Evolutionary conservation across 169 alveolate genomes (phyloP).

Genomic region (Amoebophrya sp.): DNA sequence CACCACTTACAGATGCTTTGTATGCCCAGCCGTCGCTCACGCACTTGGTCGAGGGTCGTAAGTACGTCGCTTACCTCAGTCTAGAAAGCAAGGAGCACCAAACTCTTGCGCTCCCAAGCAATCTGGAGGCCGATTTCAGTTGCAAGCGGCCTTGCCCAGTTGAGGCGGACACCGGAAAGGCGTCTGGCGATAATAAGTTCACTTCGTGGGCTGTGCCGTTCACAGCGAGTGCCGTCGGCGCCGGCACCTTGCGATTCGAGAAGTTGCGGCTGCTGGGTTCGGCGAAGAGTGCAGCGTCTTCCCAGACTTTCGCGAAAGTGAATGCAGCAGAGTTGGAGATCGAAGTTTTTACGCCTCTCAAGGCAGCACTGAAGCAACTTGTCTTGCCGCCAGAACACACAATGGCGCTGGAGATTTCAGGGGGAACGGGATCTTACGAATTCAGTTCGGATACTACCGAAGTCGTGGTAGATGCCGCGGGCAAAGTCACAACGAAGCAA

Average conservation of each 20-base stretch:
- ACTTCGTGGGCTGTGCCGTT: neutral
- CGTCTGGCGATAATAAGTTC: no score
- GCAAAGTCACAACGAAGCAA: neutral
- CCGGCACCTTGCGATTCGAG: neutral
- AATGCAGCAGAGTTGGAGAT: neutral
- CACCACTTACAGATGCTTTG: no score
- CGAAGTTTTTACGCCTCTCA: neutral
- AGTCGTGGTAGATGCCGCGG: neutral
- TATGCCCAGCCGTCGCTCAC: neutral
- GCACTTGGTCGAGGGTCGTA: neutral
- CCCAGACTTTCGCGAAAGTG: neutral
- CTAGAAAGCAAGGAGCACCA: neutral
- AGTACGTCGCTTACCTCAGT: neutral
- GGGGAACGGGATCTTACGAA: neutral
- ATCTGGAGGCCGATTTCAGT: neutral
- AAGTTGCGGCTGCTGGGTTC: neutral
- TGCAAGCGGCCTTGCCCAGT: neutral
- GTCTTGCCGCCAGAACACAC: neutral
- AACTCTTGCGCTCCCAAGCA: neutral
- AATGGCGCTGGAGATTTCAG: neutral
- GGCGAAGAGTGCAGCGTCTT: neutral
- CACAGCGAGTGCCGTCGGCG: neutral
- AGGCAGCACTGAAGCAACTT: neutral
- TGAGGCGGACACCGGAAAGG: neutral
- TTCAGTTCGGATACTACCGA: neutral